phyloP scores from a whole-genome alignment of 352 stramenopile genomes.

The Phytophthora constricta region DNA sequence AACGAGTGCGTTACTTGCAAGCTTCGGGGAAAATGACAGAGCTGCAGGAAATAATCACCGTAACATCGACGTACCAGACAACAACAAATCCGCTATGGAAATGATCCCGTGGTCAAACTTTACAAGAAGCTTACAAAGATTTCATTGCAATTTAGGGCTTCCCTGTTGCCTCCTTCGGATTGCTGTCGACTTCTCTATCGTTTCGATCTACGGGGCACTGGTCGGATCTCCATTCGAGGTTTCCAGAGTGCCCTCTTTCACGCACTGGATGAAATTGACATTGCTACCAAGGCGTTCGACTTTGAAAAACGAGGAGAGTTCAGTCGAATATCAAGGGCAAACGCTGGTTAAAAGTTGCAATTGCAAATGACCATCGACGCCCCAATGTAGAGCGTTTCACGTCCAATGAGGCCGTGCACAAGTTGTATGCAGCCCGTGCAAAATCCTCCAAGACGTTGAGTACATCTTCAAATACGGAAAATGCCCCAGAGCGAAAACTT shows the following conservation, averaged over 20 bases:
- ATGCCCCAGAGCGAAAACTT: no score
- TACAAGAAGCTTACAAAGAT: slow-evolving; percentile 21
- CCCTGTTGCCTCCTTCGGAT: slow-evolving; percentile 14
- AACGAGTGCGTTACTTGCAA: slow-evolving; percentile 7
- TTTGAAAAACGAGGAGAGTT: slow-evolving; percentile 8
- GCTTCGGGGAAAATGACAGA: slow-evolving; percentile 12
- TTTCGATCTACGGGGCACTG: slow-evolving; percentile 39
- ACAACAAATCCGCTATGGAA: not conserved
- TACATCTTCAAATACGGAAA: not conserved
- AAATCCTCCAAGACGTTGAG: slow-evolving; percentile 1
- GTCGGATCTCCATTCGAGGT: slow-evolving; percentile 23
- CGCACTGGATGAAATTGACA: slow-evolving; percentile 20
- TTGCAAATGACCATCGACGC: slow-evolving; percentile 33
- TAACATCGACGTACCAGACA: slow-evolving; percentile 6
- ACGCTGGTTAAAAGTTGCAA: slow-evolving; percentile 31
- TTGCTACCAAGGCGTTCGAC: not conserved
- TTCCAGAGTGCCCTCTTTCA: slow-evolving; percentile 28
- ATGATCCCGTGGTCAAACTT: slow-evolving; percentile 35
- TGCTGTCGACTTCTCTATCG: slow-evolving; percentile 53
- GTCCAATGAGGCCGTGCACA: slow-evolving; percentile 44
- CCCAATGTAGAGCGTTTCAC: slow-evolving; percentile 50
- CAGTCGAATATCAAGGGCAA: slow-evolving; percentile 12
- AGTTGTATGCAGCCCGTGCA: slow-evolving; percentile 47
- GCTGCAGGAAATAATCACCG: not conserved
- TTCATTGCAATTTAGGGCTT: slow-evolving; percentile 28